Base-by-base conservation (phyloP, 2,329 filamentous ascomycete genomes). In the Ophiobolus disseminans region DNA sequence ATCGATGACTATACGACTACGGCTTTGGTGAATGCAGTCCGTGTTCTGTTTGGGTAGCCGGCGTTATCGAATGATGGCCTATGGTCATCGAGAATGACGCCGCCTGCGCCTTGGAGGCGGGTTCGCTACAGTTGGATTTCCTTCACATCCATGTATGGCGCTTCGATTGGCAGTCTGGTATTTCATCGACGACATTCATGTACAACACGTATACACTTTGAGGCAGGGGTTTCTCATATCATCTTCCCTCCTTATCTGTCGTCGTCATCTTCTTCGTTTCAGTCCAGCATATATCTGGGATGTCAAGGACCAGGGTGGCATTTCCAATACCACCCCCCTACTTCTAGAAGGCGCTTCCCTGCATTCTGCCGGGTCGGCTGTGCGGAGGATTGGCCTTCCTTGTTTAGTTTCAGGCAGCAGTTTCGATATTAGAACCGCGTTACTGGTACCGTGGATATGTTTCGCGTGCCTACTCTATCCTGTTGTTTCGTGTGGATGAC, bases 1-100 rank as follows among this genome's bases (percentile, higher is more conserved):
- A 51, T 64, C 34, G 60, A 62, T 25, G 58, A 69, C 25, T 72
- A 72, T 37, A 65, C 59, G 1, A 58, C 66, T 4, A 40, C 50
- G 23, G 63, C 68, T 2, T 57, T 71, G 3, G 42, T 51, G 20
- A 59, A 63, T 40, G 60, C 60, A 9, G 68, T 65, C 19, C 52
- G 44, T 0, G 57, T 64, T 3, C 41, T 72, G 2, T 72, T 70
- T 36, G 68, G 61, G 4, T 53, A 22, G 5, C 59, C 39, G 50
- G 17, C 3, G 2, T 0, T 5, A 11, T 11, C 14, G 6, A n/a
- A 8, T n/a, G 14, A 36, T 19, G 7, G 20, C 17, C 10, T 8
- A 36, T 8, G 4, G 6, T 38, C 17, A n/a, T 8, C 1, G 19
- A n/a, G n/a, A n/a, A n/a, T n/a, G n/a, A n/a, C n/a, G n/a, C n/a